A percentile compares a stretch with the other conserved stretches of the same genome.
These are phyloP conservation scores for Massariosphaeria phaeospora DNA, from an alignment of 495 filamentous ascomycete genomes.

Conservation along the genomic window DNA sequence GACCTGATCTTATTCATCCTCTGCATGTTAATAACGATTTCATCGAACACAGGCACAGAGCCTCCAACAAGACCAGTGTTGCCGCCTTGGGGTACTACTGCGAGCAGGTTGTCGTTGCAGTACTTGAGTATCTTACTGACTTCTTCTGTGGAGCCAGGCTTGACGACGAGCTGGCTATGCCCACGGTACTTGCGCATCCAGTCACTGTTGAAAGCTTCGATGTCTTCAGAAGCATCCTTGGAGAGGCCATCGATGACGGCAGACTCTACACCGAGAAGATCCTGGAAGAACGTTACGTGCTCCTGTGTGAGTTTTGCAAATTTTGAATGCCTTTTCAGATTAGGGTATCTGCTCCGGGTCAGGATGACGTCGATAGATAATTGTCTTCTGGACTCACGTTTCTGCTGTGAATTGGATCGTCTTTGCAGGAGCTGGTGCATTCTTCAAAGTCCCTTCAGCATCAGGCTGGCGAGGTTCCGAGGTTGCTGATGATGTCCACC, in stretches of 20 bases:
- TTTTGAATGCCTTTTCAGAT: conserved; percentile 68
- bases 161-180: conserved; percentile 79
- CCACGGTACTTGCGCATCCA: conserved; percentile 99
- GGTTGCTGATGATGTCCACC: conserved; percentile 39
- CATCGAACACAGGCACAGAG: conserved; percentile 92
- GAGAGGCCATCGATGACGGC: conserved; percentile 83
- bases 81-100: conserved; percentile 95
- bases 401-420: conserved; percentile 73
- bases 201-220: conserved; percentile 91
- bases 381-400: conserved; percentile 42
- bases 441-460: conserved; percentile 35
- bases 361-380: background rate
- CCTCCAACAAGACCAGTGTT: conserved; percentile 95
- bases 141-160: conserved; percentile 74
- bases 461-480: conserved; percentile 41
- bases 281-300: conserved; percentile 75
- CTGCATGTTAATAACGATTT: conserved; percentile 86
- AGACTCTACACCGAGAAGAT: conserved; percentile 65
- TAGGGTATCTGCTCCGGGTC: conserved; percentile 57
- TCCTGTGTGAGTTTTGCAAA: conserved; percentile 63
- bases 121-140: conserved; percentile 84
- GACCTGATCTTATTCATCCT: conserved; percentile 85
- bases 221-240: conserved; percentile 60
- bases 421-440: conserved; percentile 41
- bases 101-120: conserved; percentile 85